These are phyloP conservation scores for Aspergillus sergii DNA, from an alignment of 2,329 filamentous ascomycete genomes.

Conservation along the genomic window DNA sequence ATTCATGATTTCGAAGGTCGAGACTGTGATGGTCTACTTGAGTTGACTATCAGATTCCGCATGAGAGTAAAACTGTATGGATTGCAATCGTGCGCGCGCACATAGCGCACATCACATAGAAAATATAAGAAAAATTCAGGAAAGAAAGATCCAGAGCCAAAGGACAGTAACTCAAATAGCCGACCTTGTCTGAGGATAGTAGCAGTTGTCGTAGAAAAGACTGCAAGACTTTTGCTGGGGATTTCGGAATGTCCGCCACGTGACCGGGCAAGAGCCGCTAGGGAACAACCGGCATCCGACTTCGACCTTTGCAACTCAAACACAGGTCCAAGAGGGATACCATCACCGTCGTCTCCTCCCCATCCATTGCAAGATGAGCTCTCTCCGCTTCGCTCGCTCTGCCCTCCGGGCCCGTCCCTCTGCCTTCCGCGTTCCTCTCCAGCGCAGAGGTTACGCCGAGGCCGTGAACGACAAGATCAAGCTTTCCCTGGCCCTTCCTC, in stretches of 20 bases:
- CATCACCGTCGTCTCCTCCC: conserved; percentile 33
- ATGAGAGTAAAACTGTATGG: background rate
- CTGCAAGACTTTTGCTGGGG: background rate
- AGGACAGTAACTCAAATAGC: background rate
- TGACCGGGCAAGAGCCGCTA: conserved; percentile 33
- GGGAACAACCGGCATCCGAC: conserved; percentile 43
- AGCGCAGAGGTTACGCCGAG: conserved; percentile 90
- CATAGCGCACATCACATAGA: background rate
- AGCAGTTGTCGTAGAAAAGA: background rate
- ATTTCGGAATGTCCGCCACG: conserved; percentile 24
- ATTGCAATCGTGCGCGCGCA: background rate
- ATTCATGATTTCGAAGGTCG: background rate
- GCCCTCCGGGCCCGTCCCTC: conserved; percentile 82
- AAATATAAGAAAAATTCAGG: background rate
- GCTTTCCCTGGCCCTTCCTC: conserved; percentile 95
- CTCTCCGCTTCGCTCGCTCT: conserved; percentile 86
- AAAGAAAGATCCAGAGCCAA: background rate
- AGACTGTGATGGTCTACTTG: background rate
- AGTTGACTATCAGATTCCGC: background rate
- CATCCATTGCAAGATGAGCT: conserved; percentile 71
- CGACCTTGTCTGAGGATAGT: background rate
- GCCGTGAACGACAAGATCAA: conserved; percentile 93
- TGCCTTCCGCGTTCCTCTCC: conserved; percentile 72
- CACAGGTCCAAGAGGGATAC: conserved; percentile 38
- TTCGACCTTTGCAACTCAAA: conserved; percentile 43